Base-by-base conservation (phyloP, 257 asterid genomes). In the Plantago major region DNA sequence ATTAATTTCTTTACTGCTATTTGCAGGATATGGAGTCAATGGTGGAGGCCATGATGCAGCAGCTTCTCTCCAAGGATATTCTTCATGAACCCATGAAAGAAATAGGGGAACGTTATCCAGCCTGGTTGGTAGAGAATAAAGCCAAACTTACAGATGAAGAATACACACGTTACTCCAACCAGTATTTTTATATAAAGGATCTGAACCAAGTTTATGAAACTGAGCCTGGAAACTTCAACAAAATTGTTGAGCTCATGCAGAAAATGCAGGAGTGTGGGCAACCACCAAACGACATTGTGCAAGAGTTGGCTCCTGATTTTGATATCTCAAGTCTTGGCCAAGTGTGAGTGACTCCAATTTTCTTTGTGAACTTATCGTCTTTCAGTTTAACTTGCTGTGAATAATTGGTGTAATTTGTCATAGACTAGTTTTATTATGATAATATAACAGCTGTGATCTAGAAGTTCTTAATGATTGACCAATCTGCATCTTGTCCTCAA, bases 231-330 rank as follows among this genome's bases (percentile, higher is more conserved):
- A 87, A 93, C 83, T 89, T 85, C 95, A 87, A 75, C 86, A 93
- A 87, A 86, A 81, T 93, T 49, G 92, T 87, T 43, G 97, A 93
- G 81, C 90, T 93, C 59, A 93, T 93, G 96, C 97, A 93, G 86
- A 93, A 93, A 75, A 93, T 93, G 97, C 96, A 93, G 78, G 97
- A 87, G 58, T 93, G 97, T 74, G 97, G 99, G 45, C 99, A 89
- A 76, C 99, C 97, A 4, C 97, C 97, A 4, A 82, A 79, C 49
- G 99, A 93, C 62, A 89, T 93, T 28, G 94, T 93, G 57, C 84
- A 78, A 67, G 95, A 89, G 83, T 82, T 93, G n/a, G 88, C 90
- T 62, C 97, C 99, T 8, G 99, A 82, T 19, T 84, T 87, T 42
- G 95, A 89, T 75, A 59, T 93, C 38, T 85, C 96, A 30, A 78